Percentiles rank a stretch among this genome's conserved stretches.
Conservation (phyloP, 257 asterid species). For the Nicotiana noctiflora region DNA sequence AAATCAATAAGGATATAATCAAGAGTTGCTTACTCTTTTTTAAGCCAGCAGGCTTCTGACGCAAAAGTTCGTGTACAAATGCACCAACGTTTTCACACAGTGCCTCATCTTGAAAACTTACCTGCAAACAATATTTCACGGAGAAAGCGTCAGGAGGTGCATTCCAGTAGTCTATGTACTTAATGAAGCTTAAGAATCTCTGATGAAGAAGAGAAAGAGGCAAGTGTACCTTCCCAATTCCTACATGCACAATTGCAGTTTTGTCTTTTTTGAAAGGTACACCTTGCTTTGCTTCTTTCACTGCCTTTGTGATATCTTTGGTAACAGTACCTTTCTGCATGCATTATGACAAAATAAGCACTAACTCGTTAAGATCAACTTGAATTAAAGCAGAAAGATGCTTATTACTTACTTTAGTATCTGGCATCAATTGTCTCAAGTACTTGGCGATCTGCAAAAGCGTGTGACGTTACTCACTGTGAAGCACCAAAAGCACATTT, state of each 20-base stretch:
- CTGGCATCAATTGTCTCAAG: conserved; percentile 79
- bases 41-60: conserved; percentile 83
- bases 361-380: background rate
- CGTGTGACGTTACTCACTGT: background rate
- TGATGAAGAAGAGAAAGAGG: background rate
- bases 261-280: conserved; percentile 84
- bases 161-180: background rate
- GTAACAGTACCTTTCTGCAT: conserved; percentile 90
- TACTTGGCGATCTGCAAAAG: conserved; percentile 59
- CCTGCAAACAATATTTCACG: conserved; percentile 35
- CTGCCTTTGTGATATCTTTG: conserved; percentile 61
- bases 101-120: conserved; percentile 67
- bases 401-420: conserved; percentile 49
- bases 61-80: conserved; percentile 82
- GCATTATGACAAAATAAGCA: background rate
- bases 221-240: conserved; percentile 80
- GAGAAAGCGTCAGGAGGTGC: background rate
- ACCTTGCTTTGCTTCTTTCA: conserved; percentile 64
- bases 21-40: conserved; percentile 77
- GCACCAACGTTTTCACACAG: conserved; percentile 85
- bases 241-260: conserved; percentile 94
- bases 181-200: background rate
- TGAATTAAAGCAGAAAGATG: conserved; percentile 6
- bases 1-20: conserved; percentile 5
- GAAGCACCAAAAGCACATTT: background rate